A percentile compares a stretch with the other conserved stretches of the same genome.
These are phyloP conservation scores for Anthoceros angustus DNA, from an alignment of 225 moss, liverwort and hornwort genomes.

Conservation along the genomic window DNA sequence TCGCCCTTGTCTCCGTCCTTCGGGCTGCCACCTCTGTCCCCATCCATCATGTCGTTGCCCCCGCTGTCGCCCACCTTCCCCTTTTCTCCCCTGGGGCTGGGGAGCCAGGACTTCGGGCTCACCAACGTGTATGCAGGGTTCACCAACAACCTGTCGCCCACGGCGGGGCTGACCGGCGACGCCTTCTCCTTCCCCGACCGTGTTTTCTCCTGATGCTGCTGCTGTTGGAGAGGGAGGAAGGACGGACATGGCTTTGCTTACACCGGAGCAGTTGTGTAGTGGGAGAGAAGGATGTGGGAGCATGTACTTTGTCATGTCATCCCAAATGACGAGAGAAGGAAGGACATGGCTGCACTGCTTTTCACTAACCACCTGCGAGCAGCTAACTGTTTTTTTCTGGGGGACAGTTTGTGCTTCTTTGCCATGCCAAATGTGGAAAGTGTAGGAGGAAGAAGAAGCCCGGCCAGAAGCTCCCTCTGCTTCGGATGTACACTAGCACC, in stretches of 20 bases:
- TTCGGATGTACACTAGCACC: too few species aligned
- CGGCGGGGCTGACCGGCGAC: neutral
- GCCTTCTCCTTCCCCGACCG: constrained; percentile 2
- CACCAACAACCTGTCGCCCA: neutral
- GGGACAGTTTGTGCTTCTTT: too few species aligned
- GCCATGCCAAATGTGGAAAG: too few species aligned
- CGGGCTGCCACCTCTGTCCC: neutral
- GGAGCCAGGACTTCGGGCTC: neutral
- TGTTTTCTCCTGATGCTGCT: neutral
- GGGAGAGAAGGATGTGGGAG: neutral
- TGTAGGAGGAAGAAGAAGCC: too few species aligned
- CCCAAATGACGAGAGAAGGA: too few species aligned
- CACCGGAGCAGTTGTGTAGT: neutral
- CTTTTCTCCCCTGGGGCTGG: neutral
- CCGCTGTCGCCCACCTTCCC: neutral
- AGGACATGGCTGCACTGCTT: too few species aligned
- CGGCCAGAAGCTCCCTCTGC: too few species aligned
- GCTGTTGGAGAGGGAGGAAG: neutral
- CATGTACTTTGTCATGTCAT: neutral
- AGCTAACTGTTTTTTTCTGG: too few species aligned
- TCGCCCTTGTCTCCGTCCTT: neutral
- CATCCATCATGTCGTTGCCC: neutral
- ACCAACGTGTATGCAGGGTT: neutral
- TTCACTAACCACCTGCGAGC: too few species aligned
- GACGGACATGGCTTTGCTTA: too few species aligned